Base-by-base conservation (phyloP, 2,329 filamentous ascomycete genomes). In the Fusarium clavum region DNA sequence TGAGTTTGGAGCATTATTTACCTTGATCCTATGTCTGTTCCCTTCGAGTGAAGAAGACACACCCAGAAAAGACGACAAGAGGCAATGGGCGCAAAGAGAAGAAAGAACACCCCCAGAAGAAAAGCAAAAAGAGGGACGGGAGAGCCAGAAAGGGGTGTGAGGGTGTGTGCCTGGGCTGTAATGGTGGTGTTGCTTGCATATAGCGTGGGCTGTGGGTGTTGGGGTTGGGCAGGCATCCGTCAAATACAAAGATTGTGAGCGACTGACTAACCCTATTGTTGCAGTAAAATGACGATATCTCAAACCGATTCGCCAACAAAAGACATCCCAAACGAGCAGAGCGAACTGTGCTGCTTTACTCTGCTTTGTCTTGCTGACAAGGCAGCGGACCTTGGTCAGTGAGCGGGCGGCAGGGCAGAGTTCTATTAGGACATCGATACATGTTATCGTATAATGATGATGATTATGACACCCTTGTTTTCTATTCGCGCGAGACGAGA, bases 111-210 rank as follows among this genome's bases (percentile, higher is more conserved):
- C 61, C 55, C 40, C 64, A 57, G 55, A 51, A 58, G 52, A 38
- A n/a, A 40, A 52, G 53, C 24, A 59, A 71, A 60, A 60, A 67
- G 61, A 61, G 57, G 67, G 57, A 70, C 55, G 55, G 65, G 64
- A 72, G 59, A 43, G 47, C 34, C 41, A 60, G 54, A 64, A 70
- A 43, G 57, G 61, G 67, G 67, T 64, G 57, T 63, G 67, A 70
- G 57, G 67, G 67, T 27, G 67, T 67, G 67, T 70, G 67, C 34
- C 45, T 63, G 67, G 49, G 43, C 25, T 58, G 43, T 60, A 58
- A 59, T 70, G 67, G 63, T 64, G 63, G 67, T 70, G 67, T 67
- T 68, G 54, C 63, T 71, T 69, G 67, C 67, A 70, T 69, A 69
- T 70, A 69, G 55, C 59, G 63, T 64, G 67, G 54, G 60, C 46